Evolutionary conservation across 2,329 filamentous ascomycete genomes (phyloP).

Genomic region (Fusarium verrucosum): DNA sequence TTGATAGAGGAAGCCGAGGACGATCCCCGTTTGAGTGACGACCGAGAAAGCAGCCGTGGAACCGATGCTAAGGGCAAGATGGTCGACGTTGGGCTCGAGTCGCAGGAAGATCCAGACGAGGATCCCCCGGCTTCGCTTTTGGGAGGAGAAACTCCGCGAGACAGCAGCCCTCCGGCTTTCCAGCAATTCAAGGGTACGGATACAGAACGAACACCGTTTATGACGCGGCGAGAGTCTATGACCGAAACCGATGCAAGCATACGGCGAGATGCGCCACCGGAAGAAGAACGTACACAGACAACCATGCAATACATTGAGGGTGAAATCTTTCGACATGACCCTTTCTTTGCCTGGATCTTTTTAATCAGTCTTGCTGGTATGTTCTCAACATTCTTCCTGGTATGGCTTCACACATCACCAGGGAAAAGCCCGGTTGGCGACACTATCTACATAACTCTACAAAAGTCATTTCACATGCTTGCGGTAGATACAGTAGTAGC

Average conservation of each 20-base stretch:
- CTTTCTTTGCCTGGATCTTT: conserved; percentile 92
- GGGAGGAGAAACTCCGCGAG: conserved; percentile 58
- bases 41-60: conserved; percentile 45
- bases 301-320: conserved; percentile 66
- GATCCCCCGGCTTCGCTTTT: conserved; percentile 70
- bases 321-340: conserved; percentile 83
- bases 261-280: conserved; percentile 50
- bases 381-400: conserved; percentile 87
- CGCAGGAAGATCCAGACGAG: conserved; percentile 65
- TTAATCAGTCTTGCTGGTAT: conserved; percentile 84
- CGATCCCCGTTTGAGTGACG: conserved; percentile 49
- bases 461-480: conserved; percentile 87
- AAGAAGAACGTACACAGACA: conserved; percentile 49
- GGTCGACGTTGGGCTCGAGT: conserved; percentile 87
- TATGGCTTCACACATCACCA: conserved; percentile 86
- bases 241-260: conserved; percentile 59
- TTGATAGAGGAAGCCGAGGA: conserved; percentile 57
- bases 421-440: conserved; percentile 82
- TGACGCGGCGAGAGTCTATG: conserved; percentile 55
- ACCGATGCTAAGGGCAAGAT: conserved; percentile 68
- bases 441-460: conserved; percentile 90
- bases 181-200: conserved; percentile 63
- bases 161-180: conserved; percentile 68
- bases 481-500: conserved; percentile 93
- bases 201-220: conserved; percentile 52